These are phyloP conservation scores for Thelonectria discophora DNA, from an alignment of 2,329 filamentous ascomycete species.

Conservation along the genomic window DNA sequence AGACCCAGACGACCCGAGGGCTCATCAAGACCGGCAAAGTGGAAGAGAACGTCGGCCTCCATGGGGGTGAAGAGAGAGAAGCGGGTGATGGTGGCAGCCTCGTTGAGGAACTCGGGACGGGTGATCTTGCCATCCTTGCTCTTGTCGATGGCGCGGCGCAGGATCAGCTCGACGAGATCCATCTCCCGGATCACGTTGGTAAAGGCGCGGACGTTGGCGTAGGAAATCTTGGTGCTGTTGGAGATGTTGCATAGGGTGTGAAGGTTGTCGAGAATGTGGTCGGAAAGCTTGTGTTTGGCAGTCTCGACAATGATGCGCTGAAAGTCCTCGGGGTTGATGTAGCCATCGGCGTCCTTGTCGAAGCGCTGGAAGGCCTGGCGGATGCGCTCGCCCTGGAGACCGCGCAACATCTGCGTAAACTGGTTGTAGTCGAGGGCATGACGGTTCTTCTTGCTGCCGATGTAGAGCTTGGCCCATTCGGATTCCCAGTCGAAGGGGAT, in stretches of 20 bases:
- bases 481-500: constrained; percentile 98
- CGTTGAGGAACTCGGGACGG: constrained; percentile 90
- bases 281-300: constrained; percentile 93
- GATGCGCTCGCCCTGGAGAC: constrained; percentile 94
- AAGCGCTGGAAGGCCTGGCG: constrained; percentile 93
- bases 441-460: constrained; percentile 85
- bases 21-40: constrained; percentile 93
- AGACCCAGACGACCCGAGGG: constrained; percentile 85
- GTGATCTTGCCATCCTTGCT: constrained; percentile 93
- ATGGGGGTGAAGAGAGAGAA: constrained; percentile 98
- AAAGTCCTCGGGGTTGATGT: constrained; percentile 95
- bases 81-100: constrained; percentile 87
- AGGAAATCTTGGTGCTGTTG: constrained; percentile 90
- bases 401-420: constrained; percentile 97
- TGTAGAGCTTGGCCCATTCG: constrained; percentile 95
- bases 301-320: constrained; percentile 96
- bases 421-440: constrained; percentile 95
- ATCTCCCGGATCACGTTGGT: constrained; percentile 98
- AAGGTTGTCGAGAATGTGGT: constrained; percentile 91
- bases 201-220: constrained; percentile 96
- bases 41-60: constrained; percentile 98
- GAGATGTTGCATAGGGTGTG: constrained; percentile 95
- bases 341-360: constrained; percentile 91
- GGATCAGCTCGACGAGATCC: constrained; percentile 94
- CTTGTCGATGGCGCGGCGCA: constrained; percentile 85